Evolutionary conservation across 23 red algal species (phyloP), one percentile per base, ranked within the genome.

Genomic region (Pyropia haitanensis): DNA sequence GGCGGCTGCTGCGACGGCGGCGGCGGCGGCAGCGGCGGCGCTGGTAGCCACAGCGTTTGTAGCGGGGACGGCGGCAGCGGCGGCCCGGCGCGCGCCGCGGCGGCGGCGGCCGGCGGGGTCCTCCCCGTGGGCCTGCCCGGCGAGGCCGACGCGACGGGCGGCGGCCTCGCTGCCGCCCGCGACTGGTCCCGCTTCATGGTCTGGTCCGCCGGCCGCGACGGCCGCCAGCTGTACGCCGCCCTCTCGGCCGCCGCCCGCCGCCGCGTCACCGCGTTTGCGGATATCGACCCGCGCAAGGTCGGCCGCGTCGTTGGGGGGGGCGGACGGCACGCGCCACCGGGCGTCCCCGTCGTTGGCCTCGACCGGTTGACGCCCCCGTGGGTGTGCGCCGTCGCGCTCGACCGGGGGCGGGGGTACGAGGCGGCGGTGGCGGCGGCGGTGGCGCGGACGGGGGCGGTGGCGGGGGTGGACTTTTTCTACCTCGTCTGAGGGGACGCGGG

Each of bases 131-230:
- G 13, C 39, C 39, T 46, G 39, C 39, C 39, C 0, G 39, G 39
- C 10, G 39, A 46, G 10, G 39, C 39, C 7, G 39, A 46, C 39
- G 39, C 39, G 39, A 46, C 39, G 39, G 39, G 4, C 39, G 39
- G 39, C 7, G 4, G 39, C 39, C 39, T 46, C 4, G 10, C 39
- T 0, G 5, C 39, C 10, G 4, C 39, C 39, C 39, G 39, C 10
- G 39, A 46, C 39, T 46, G 39, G 39, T 46, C 39, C 10, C 7
- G 20, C 2, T 88, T 88, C 39, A 51, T 65, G 27, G 67, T 88
- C 51, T 88, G 82, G 82, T 59, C 59, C 13, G 65, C 70, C 57
- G 82, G 82, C 3, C 72, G 82, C 34, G 82, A 88, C 58, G 82
- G 82, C 53, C 63, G 59, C 27, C 55, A 77, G 51, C 51, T 88